Evolutionary conservation across 257 asterid genomes (phyloP), one percentile per base, ranked within the genome.

Genomic region (Solanum chiquidenum): DNA sequence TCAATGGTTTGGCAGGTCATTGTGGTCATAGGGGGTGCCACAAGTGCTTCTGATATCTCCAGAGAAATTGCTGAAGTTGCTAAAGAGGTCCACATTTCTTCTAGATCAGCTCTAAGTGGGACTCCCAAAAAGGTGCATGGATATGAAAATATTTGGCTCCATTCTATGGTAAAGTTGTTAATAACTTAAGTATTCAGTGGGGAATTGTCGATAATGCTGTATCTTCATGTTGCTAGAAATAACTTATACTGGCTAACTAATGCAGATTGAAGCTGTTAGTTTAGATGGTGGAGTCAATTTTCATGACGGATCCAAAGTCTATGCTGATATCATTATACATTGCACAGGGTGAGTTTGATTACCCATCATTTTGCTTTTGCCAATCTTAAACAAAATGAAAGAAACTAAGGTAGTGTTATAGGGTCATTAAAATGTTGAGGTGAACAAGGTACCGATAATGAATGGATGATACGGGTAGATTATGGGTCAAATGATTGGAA

Each of bases 1-100:
- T 42, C 13, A 71, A 68, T 90, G 68, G 37, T 77, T 85, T 87
- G 90, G 58, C 93, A 96, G 99, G 92, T 94, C 90, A 96, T 97
- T 77, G 97, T 97, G 89, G 86, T 97, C 85, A 96, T 97, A 33
- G 99, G 99, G 86, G 90, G 93, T 91, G 86, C 99, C 73, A 93
- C 96, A 87, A 97, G 99, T 93, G 94, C 99, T 29, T 94, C 83
- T 85, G 99, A 96, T 91, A 94, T 97, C 90, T 97, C 98, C 44
- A 89, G 92, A 83, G 99, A 97, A 83, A 93, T 97, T 74, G 92
- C 98, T 87, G 85, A 68, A 90, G 93, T 93, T 42, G 98, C 98
- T 89, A 94, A 94, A 91, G 95, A 94, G 91, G 99, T 97, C 84
- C 99, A 96, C 86, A 87, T 96, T 87, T 94, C 98, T 58, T 91